A percentile compares a stretch with the other conserved stretches of the same genome.
phyloP scores from a whole-genome alignment of 306 rosid species.

The Rosa chinensis region DNA sequence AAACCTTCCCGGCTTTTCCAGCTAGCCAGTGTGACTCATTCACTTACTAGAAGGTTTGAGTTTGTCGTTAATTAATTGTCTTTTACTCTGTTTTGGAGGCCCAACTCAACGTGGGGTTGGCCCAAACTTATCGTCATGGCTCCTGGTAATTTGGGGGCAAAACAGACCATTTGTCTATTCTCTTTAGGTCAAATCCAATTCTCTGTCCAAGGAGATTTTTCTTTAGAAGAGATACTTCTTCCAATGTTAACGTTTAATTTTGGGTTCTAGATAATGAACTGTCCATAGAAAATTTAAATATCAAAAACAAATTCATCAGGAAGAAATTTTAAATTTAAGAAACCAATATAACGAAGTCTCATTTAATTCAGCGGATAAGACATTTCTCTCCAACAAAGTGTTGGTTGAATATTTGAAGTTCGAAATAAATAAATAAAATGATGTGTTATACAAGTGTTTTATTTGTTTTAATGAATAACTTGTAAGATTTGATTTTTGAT shows the following conservation, averaged over 20 bases:
- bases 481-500: no score
- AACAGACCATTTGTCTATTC: neutral
- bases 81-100: neutral
- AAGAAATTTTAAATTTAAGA: no score
- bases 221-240: neutral
- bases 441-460: no score
- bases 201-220: neutral
- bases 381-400: no score
- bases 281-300: neutral
- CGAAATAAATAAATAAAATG: no score
- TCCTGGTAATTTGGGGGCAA: neutral
- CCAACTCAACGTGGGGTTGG: neutral
- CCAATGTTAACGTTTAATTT: neutral
- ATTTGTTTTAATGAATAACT: no score
- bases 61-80: neutral
- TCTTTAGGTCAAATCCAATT: neutral
- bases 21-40: neutral
- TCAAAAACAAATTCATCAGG: no score
- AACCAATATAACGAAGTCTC: no score
- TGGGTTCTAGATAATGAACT: neutral
- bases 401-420: no score
- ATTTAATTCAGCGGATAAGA: no score
- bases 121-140: neutral
- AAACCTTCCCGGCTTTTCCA: slow-evolving; percentile 5
- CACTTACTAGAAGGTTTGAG: neutral